phyloP scores from a whole-genome alignment of 1,139 yeast genomes.

The Suhomyces maxii region DNA sequence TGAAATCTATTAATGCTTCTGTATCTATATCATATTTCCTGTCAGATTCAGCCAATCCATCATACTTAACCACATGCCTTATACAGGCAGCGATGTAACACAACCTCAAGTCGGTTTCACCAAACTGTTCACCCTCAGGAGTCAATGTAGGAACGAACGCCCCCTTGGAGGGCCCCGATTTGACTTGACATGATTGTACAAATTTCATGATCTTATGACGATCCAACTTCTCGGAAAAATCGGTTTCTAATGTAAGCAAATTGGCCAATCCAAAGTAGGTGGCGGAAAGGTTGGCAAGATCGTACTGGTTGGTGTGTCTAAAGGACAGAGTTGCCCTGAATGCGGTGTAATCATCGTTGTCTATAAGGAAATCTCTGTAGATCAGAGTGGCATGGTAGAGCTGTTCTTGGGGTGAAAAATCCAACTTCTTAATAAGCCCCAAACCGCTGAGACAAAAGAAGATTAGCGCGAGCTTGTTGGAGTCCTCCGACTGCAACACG shows the following conservation, averaged over 20 bases:
- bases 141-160: conserved; percentile 29
- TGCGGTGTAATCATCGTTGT: conserved; percentile 34
- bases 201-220: conserved; percentile 49
- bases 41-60: conserved; percentile 24
- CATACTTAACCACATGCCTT: conserved; percentile 51
- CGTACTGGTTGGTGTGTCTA: conserved; percentile 56
- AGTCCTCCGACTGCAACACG: conserved; percentile 55
- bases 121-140: conserved; percentile 36
- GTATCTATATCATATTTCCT: conserved; percentile 44
- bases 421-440: conserved; percentile 46
- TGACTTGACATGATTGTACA: conserved; percentile 53
- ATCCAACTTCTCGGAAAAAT: conserved; percentile 39
- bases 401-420: conserved; percentile 26
- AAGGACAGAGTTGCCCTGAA: conserved; percentile 19
- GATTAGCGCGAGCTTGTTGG: conserved; percentile 62
- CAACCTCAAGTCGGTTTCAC: conserved; percentile 71
- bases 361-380: conserved; percentile 43
- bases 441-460: conserved; percentile 70
- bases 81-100: conserved; percentile 75
- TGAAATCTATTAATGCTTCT: conserved; percentile 36
- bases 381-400: conserved; percentile 45
- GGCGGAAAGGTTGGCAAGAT: conserved; percentile 63
- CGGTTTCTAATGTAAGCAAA: conserved; percentile 48
- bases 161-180: conserved; percentile 58
- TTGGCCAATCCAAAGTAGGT: conserved; percentile 65